Base-by-base conservation (phyloP, 805 yeast genomes). In the Myxozyma geophila region DNA sequence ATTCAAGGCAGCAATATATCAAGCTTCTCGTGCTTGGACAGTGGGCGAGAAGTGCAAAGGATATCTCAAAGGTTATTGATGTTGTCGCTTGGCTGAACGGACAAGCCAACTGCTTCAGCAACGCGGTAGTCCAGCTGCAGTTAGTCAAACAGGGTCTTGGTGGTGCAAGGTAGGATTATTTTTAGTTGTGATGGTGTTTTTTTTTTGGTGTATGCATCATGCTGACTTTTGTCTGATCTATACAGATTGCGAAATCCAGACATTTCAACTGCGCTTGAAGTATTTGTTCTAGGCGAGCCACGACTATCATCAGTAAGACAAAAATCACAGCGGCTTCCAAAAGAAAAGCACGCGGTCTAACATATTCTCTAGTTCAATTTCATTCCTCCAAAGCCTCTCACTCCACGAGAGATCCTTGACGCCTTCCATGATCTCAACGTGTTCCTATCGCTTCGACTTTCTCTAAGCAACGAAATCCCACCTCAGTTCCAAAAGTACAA, bases 1-100 rank as follows among this genome's bases (percentile, higher is more conserved):
- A 81, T 41, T 77, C 92, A 37, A 82, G 98, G 62, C 92, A 90
- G 72, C 95, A 92, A 71, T 91, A 88, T 72, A 84, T 92, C 64
- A 86, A 93, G 74, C 74, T 92, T 2, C 92, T 90, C 70, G 97
- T 96, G 1, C 77, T 95, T 46, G 84, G 88, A 58, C 92, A 93
- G 76, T 95, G 99, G 99, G 84, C 92, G 2, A 82, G 84, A 12
- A 87, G 85, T 40, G 81, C 92, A 4, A 81, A 84, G 53, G 90
- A 88, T 57, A 86, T 93, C 63, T 85, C 87, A 51, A 82, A 82
- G 58, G 80, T 92, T 66, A 92, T 95, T 60, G 98, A 95, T 77
- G 80, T 93, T 21, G 84, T 96, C 63, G 88, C 89, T 67, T 95
- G 96, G 95, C 81, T 95, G 47, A 80, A 95, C 66, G 86, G 86